phyloP scores from a whole-genome alignment of 352 stramenopile genomes.

The Pilasporangium apinafurcum region DNA sequence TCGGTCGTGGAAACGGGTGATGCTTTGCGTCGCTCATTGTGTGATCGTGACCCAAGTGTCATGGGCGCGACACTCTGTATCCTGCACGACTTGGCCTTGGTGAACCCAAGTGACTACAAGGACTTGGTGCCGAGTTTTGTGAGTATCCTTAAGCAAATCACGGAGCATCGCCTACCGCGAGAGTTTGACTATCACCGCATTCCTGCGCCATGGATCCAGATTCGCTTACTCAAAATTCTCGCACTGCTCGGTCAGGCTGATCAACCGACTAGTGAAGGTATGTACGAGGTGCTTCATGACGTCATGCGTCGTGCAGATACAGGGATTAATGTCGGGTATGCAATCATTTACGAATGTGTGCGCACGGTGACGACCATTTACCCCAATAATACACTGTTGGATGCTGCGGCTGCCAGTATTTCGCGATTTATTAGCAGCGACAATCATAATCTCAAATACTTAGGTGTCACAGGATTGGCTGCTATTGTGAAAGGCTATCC shows the following conservation, averaged over 20 bases:
- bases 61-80: slow-evolving; percentile 96
- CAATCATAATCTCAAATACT: slow-evolving; percentile 98
- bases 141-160: slow-evolving; percentile 99
- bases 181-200: slow-evolving; percentile 99
- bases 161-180: slow-evolving; percentile 96
- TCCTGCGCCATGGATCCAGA: slow-evolving; percentile 99
- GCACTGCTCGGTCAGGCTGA: slow-evolving; percentile 93
- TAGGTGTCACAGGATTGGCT: slow-evolving; percentile 98
- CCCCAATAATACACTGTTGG: slow-evolving; percentile 96
- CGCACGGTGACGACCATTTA: slow-evolving; percentile 99
- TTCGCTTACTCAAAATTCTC: slow-evolving; percentile 96
- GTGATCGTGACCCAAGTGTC: slow-evolving; percentile 97
- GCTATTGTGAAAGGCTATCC: slow-evolving; percentile 96
- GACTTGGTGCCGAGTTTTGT: slow-evolving; percentile 98
- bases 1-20: slow-evolving; percentile 87
- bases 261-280: slow-evolving; percentile 93
- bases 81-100: slow-evolving; percentile 89
- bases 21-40: slow-evolving; percentile 94
- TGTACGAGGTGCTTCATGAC: slow-evolving; percentile 99
- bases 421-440: slow-evolving; percentile 93
- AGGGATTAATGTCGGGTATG: slow-evolving; percentile 99
- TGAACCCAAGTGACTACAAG: slow-evolving; percentile 94
- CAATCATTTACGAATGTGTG: slow-evolving; percentile 99
- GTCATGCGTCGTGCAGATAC: slow-evolving; percentile 98
- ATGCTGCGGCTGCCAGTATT: slow-evolving; percentile 91